Evolutionary conservation across 2,329 filamentous ascomycete genomes (phyloP), one percentile per base, ranked within the genome.

Genomic region (Nannizziopsis barbatae): DNA sequence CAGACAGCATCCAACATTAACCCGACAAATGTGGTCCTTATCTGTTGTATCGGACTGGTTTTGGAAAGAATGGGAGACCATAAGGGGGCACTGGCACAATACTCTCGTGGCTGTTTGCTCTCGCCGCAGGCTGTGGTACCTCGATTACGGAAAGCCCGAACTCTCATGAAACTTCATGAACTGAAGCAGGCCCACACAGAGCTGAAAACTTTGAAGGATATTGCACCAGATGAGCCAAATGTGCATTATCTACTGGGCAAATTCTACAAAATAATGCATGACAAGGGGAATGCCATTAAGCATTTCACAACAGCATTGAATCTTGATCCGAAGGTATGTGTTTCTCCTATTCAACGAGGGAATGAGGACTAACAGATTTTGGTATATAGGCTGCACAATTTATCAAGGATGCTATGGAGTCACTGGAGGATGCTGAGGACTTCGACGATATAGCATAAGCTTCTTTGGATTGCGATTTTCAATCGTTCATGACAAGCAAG

Each of bases 361-460:
- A 12, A 22, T 17, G 35, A 49, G 32, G 36, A 31, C 33, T 31
- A 32, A 53, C 14, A 12, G n/a, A 17, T 37, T 50, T 27, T 27
- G 22, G 15, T 7, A 18, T 48, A 35, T 56, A 95, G 89, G 87
- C 90, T 58, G 88, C 86, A 55, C 83, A 86, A 54, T 84, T 88
- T 65, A 95, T 98, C 67, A 98, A 96, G 68, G 88, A 95, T 64
- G 88, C 87, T 14, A 95, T 98, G 70, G 90, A 96, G 71, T 83
- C 82, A 58, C 76, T 96, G 50, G 87, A 94, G 59, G 83, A 88
- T 49, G 83, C 86, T 52, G 75, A 77, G 17, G 74, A 74, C 12
- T 80, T 85, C 45, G 70, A 71, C 52, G 72, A 74, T 38, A 69
- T 27, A 27, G 22, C 22, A 27, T 14, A 5, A 14, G 43, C 8